Base-by-base conservation (phyloP, 139 green algal species). In the Astrephomene gubernaculifera region DNA sequence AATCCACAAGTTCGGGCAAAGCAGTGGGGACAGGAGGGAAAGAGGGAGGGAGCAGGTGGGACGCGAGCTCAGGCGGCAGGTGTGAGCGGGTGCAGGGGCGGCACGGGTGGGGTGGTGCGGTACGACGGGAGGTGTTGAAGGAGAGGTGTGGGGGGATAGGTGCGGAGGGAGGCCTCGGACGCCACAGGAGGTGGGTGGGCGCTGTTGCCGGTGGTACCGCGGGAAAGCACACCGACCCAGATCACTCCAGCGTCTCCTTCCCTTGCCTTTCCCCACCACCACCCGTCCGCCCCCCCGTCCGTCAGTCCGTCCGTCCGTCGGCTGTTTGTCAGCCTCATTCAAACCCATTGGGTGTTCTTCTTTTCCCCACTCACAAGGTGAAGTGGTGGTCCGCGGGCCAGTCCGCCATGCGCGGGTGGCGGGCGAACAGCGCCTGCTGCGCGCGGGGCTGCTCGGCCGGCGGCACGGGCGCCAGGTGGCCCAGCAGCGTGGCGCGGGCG, bases 301-400 rank as follows among this genome's bases (percentile, higher is more conserved):
- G 27, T n/a, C n/a, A n/a, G n/a, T n/a, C n/a, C n/a, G n/a, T n/a
- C n/a, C n/a, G n/a, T n/a, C n/a, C n/a, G n/a, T n/a, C n/a, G n/a
- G n/a, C n/a, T n/a, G n/a, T n/a, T n/a, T n/a, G n/a, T n/a, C n/a
- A n/a, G n/a, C n/a, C n/a, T n/a, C n/a, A n/a, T n/a, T n/a, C n/a
- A n/a, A n/a, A n/a, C n/a, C n/a, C n/a, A n/a, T n/a, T n/a, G n/a
- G n/a, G n/a, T n/a, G n/a, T n/a, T n/a, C n/a, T n/a, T n/a, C n/a
- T n/a, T n/a, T n/a, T n/a, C n/a, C n/a, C 35, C 22, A 49, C 90
- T 93, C 87, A 94, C 91, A 92, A 45, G 14, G 41, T 57, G 24
- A 93, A 94, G 4, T 81, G 22, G 85, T 94, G 91, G 24, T 71
- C 89, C 6, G 76, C 27, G 2, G 90, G 88, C 91, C 91, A 94